phyloP scores from a whole-genome alignment of 2,329 filamentous ascomycete species.

The Fusarium sterilihyphosum region DNA sequence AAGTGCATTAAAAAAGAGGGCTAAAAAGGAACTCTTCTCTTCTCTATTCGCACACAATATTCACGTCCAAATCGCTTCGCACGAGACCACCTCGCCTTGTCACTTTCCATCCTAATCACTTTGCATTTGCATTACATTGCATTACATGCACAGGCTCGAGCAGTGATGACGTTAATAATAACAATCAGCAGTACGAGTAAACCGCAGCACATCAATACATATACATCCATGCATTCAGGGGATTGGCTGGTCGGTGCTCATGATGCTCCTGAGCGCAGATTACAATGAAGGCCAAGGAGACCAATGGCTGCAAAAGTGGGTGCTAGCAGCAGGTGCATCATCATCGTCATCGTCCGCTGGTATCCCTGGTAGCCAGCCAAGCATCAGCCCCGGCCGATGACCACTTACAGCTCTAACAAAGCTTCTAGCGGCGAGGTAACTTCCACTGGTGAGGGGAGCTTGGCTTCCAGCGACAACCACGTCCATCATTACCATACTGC shows the following conservation, averaged over 20 bases:
- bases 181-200: slow-evolving; percentile 18
- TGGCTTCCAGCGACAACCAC: slow-evolving; percentile 17
- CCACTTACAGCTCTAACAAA: slow-evolving; percentile 19
- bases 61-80: neutral
- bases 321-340: slow-evolving; percentile 18
- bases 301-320: slow-evolving; percentile 36
- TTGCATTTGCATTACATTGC: slow-evolving; percentile 11
- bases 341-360: slow-evolving; percentile 27
- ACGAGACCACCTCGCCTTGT: neutral
- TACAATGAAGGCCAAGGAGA: slow-evolving; percentile 22
- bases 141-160: slow-evolving; percentile 13
- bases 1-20: neutral
- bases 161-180: slow-evolving; percentile 20
- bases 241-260: slow-evolving; percentile 35
- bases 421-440: slow-evolving; percentile 8
- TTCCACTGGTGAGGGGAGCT: slow-evolving; percentile 13
- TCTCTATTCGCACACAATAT: neutral
- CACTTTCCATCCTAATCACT: neutral
- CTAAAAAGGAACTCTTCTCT: neutral
- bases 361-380: slow-evolving; percentile 27
- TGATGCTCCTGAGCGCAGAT: slow-evolving; percentile 33
- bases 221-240: slow-evolving; percentile 31
- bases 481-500: slow-evolving; percentile 13
- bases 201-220: slow-evolving; percentile 10
- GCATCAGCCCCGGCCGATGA: slow-evolving; percentile 23